Base-by-base conservation (phyloP, 2,329 filamentous ascomycete genomes). In the Alternaria burnsii region DNA sequence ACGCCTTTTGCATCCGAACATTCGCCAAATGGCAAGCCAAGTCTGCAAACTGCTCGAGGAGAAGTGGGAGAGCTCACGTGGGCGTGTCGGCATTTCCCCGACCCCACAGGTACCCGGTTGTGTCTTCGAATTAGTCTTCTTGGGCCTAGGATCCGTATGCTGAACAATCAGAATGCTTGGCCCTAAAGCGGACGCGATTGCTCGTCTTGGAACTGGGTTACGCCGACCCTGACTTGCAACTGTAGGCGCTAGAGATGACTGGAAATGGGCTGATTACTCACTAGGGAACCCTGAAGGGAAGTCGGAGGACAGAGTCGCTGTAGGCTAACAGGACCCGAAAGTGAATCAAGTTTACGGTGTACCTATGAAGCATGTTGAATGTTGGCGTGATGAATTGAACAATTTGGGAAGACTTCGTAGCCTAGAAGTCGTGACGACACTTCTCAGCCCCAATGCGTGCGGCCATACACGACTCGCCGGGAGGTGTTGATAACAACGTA, bases 61-160 rank as follows among this genome's bases (percentile, higher is more conserved):
- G 26, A 50, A 48, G 34, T n/a, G 53, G 42, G 58, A 48, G 38
- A 16, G 28, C 59, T 66, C 67, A 68, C 67, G 67, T 69, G 67
- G 38, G 59, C 61, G 41, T 41, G 47, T 57, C 62, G 62, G 66
- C 57, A 44, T 62, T 60, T 58, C 55, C 60, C 59, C 66, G 65
- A 52, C 58, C 58, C 58, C 58, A 52, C 58, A 52, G n/a, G 44
- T 20, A 46, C 55, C 41, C 46, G 40, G 22, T 18, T 44, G n/a
- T 44, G 66, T 58, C 32, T 47, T 57, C 47, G 32, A 46, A 61
- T 59, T 55, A 58, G 59, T 28, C 34, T n/a, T 38, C 55, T 9
- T 36, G 52, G 44, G 51, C 20, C 65, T 9, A 58, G 60, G 60
- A 63, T 59, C 34, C 40, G 32, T 30, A 48, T 63, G 66, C 64